Evolutionary conservation across 805 yeast genomes (phyloP), one percentile per base, ranked within the genome.

Genomic region (Yamadazyma philogaea): DNA sequence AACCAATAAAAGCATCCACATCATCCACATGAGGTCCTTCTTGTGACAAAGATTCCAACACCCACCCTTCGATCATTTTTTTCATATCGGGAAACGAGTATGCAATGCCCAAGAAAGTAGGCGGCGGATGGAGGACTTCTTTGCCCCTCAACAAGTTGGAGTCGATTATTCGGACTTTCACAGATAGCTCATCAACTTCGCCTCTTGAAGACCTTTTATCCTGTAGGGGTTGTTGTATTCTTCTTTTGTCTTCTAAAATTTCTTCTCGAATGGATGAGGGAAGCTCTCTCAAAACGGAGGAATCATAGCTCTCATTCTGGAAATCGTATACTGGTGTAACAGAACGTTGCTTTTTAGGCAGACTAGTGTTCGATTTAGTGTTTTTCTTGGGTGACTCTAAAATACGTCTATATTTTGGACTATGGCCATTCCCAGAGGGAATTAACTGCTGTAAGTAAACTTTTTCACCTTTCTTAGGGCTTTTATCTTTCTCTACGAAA

Each of bases 211-310:
- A n/a, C n/a, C n/a, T n/a, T n/a, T n/a, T n/a, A n/a, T n/a, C n/a
- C n/a, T n/a, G n/a, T n/a, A n/a, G n/a, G n/a, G n/a, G n/a, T n/a
- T n/a, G n/a, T n/a, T n/a, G n/a, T n/a, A n/a, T 56, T 33, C 54
- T 60, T 43, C 60, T 54, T 27, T 64, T 43, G 28, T 69, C 73
- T 37, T 61, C 60, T 36, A 64, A 39, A 5, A 69, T 68, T 40
- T 69, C 72, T 7, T 61, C 46, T 39, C 63, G 55, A 10, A 70
- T 51, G 6, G 63, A 60, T 0, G 72, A 60, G 0, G 75, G 75
- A 6, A 70, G 51, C 43, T 65, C 74, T 19, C 64, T 53, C 20
- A 70, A 44, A 7, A 70, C 59, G 0, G 65, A 57, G 7, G 61
- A 57, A 44, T 70, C 73, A 45, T 65, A 66, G 2, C 57, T 57